A percentile compares a stretch with the other conserved stretches of the same genome.
Conservation (phyloP, 768 basidiomycete species). For the Lactifluus echinatus region DNA sequence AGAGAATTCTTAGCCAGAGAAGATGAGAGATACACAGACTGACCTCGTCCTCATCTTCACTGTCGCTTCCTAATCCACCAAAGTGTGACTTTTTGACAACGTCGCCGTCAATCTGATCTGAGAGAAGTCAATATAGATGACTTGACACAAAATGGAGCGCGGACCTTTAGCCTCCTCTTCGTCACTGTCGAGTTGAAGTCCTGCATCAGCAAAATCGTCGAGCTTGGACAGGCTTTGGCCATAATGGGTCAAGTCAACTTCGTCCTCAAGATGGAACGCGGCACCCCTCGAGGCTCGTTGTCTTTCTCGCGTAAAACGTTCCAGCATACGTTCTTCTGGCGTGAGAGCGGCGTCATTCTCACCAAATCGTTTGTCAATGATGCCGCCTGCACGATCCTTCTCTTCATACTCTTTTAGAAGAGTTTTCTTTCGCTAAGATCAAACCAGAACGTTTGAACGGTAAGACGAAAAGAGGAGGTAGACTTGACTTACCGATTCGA, state of each 20-base stretch:
- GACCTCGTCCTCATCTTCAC: constrained; percentile 41
- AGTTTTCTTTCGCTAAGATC: constrained; percentile 68
- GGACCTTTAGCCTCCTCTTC: constrained; percentile 43
- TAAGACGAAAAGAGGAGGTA: constrained; percentile 20
- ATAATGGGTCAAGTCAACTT: constrained; percentile 86
- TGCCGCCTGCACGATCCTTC: constrained; percentile 74
- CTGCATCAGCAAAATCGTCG: constrained; percentile 74
- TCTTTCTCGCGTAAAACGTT: constrained; percentile 88
- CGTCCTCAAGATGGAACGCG: constrained; percentile 86
- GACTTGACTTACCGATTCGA: constrained; percentile 59
- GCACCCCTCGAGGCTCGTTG: constrained; percentile 68
- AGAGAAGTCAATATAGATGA: not conserved
- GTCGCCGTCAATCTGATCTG: constrained; percentile 60
- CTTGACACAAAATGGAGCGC: not conserved
- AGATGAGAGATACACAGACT: not conserved
- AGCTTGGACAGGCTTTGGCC: constrained; percentile 79
- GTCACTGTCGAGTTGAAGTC: constrained; percentile 48
- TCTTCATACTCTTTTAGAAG: constrained; percentile 83
- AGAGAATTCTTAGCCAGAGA: constrained; percentile 6
- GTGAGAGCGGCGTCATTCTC: constrained; percentile 89
- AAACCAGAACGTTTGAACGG: constrained; percentile 6
- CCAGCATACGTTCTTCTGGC: constrained; percentile 94
- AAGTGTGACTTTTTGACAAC: constrained; percentile 70
- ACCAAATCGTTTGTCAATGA: constrained; percentile 92
- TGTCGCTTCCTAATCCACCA: constrained; percentile 76